phyloP scores from a whole-genome alignment of 306 rosid species.

The Gastrolobium villosum region DNA sequence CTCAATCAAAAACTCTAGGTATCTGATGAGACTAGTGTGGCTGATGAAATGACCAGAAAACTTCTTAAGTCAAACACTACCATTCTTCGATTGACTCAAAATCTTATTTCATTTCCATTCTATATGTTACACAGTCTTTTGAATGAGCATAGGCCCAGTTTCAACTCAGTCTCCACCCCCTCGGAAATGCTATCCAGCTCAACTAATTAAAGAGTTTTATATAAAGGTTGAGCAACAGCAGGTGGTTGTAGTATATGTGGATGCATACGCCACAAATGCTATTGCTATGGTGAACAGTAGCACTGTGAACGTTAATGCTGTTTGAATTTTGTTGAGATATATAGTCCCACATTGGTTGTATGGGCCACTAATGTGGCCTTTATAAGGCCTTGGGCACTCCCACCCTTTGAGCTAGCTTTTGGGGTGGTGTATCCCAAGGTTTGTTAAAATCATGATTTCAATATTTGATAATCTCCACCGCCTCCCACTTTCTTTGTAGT shows the following conservation, averaged over 20 bases:
- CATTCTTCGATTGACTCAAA: not conserved
- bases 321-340: too few species aligned
- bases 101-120: not conserved
- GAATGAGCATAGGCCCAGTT: not conserved
- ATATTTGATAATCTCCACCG: too few species aligned
- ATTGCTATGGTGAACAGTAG: not conserved
- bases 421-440: too few species aligned
- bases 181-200: slow-evolving; percentile 2
- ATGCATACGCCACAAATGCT: not conserved
- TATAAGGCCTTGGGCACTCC: too few species aligned
- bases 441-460: too few species aligned
- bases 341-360: too few species aligned
- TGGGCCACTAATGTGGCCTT: too few species aligned
- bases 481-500: too few species aligned
- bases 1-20: slow-evolving; percentile 17
- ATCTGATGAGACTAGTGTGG: slow-evolving; percentile 6
- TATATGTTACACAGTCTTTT: not conserved
- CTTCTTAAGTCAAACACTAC: not conserved
- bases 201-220: not conserved
- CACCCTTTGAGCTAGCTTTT: too few species aligned
- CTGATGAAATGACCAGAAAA: slow-evolving; percentile 32
- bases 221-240: not conserved
- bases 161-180: slow-evolving; percentile 9
- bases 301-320: not conserved
- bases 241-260: not conserved